Percentiles rank a stretch among this genome's conserved stretches.
Conservation (phyloP, 2,329 filamentous ascomycete genomes). For the Trichoderma aggressivum region DNA sequence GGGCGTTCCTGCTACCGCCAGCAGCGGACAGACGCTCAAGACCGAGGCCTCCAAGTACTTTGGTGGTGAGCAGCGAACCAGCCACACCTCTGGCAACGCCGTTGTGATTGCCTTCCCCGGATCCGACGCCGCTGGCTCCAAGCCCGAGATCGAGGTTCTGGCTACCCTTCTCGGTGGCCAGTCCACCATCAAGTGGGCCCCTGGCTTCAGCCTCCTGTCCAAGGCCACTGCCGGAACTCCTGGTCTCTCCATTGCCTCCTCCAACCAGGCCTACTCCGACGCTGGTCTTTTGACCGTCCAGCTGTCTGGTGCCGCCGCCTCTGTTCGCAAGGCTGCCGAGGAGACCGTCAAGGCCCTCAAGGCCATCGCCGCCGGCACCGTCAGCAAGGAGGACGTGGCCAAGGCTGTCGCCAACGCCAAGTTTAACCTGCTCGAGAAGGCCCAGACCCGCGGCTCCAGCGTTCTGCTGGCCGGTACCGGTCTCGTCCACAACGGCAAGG, state of each 20-base stretch:
- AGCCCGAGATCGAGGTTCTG: conserved; percentile 86
- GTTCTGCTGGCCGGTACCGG: conserved; percentile 81
- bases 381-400: conserved; percentile 79
- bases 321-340: conserved; percentile 70
- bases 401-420: conserved; percentile 93
- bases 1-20: conserved; percentile 55
- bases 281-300: conserved; percentile 85
- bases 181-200: conserved; percentile 90
- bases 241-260: conserved; percentile 66
- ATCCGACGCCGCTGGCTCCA: conserved; percentile 75
- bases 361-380: conserved; percentile 70
- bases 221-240: conserved; percentile 69
- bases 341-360: conserved; percentile 79
- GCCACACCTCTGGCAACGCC: conserved; percentile 73
- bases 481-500: conserved; percentile 75
- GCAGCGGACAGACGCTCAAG: conserved; percentile 52
- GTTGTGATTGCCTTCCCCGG: conserved; percentile 91
- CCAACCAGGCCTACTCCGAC: conserved; percentile 86
- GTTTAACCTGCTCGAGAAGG: conserved; percentile 81
- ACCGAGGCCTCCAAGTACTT: conserved; percentile 76
- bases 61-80: conserved; percentile 89
- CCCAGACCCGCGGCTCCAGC: conserved; percentile 72
- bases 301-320: conserved; percentile 69
- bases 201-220: conserved; percentile 85
- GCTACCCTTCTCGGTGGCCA: conserved; percentile 85